A percentile compares a stretch with the other conserved stretches of the same genome.
Conservation (phyloP, 306 rosid genomes). For the Nissolia schottii region DNA sequence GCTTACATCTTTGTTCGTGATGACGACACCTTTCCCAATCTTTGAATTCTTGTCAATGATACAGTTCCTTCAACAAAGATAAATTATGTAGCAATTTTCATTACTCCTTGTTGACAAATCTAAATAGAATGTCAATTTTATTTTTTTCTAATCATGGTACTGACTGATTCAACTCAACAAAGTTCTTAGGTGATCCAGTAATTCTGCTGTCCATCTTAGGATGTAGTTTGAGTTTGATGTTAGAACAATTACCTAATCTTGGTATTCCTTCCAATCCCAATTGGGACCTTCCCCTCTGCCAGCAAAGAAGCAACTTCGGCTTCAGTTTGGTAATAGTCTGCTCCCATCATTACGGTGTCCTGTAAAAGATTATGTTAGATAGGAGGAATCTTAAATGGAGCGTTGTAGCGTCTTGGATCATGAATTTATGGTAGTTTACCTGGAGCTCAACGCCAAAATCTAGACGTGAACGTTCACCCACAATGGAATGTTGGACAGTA, state of each 20-base stretch:
- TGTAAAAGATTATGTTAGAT: slow-evolving; percentile 20
- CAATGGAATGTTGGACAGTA: slow-evolving; percentile 62
- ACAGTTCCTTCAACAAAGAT: slow-evolving; percentile 57
- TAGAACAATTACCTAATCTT: slow-evolving; percentile 57
- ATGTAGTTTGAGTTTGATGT: background rate
- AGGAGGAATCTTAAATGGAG: background rate
- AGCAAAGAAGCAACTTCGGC: slow-evolving; percentile 79
- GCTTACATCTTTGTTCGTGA: slow-evolving; percentile 76
- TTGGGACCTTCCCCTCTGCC: slow-evolving; percentile 78
- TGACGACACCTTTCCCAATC: slow-evolving; percentile 71
- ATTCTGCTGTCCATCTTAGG: background rate
- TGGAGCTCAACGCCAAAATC: slow-evolving; percentile 74
- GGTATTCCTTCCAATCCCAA: slow-evolving; percentile 87
- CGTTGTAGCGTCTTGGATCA: background rate
- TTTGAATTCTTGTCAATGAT: slow-evolving; percentile 86
- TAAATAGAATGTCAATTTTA: background rate
- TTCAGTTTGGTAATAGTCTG: slow-evolving; percentile 90
- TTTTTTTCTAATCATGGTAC: background rate
- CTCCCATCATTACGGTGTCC: slow-evolving; percentile 97
- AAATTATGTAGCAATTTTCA: background rate
- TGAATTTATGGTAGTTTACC: slow-evolving; percentile 36
- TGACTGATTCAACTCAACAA: background rate
- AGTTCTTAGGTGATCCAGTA: background rate
- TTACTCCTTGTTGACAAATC: slow-evolving; percentile 3
- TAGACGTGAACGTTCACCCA: slow-evolving; percentile 86